Percentiles rank a stretch among this genome's conserved stretches.
These are phyloP conservation scores for Suhomyces kunorum DNA, from an alignment of 1,139 yeast species.

Conservation along the genomic window DNA sequence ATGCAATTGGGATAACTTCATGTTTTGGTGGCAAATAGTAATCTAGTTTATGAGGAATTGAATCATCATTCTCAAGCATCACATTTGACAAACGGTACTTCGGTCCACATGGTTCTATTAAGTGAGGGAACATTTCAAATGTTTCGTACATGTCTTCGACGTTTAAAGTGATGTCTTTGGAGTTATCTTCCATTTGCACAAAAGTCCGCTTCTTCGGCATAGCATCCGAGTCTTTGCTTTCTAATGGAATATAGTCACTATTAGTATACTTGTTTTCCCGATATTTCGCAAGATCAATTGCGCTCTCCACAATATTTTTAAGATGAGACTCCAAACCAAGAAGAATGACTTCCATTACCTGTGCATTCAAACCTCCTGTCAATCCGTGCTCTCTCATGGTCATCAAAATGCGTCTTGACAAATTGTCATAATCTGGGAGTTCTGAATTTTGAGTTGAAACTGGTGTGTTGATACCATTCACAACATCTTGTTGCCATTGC, in stretches of 20 bases:
- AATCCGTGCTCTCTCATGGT: slow-evolving; percentile 89
- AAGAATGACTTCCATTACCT: slow-evolving; percentile 73
- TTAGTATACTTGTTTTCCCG: slow-evolving; percentile 55
- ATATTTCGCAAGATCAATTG: slow-evolving; percentile 70
- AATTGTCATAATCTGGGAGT: slow-evolving; percentile 74
- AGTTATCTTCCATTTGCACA: slow-evolving; percentile 19
- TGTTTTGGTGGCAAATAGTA: slow-evolving; percentile 43
- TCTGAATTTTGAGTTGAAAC: slow-evolving; percentile 77
- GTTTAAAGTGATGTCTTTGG: slow-evolving; percentile 47
- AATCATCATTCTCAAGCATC: slow-evolving; percentile 60
- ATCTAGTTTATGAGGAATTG: slow-evolving; percentile 35
- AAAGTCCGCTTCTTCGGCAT: slow-evolving; percentile 21
- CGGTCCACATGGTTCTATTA: slow-evolving; percentile 70
- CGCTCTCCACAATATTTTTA: slow-evolving; percentile 70
- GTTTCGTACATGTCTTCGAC: slow-evolving; percentile 69
- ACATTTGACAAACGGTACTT: slow-evolving; percentile 51
- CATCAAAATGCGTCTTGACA: slow-evolving; percentile 74
- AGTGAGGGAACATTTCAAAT: slow-evolving; percentile 62
- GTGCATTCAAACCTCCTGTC: slow-evolving; percentile 74
- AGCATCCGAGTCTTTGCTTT: slow-evolving; percentile 6
- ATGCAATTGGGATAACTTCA: slow-evolving; percentile 4
- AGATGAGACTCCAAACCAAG: slow-evolving; percentile 81
- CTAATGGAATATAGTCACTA: slow-evolving; percentile 37
- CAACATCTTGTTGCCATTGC: slow-evolving; percentile 92
- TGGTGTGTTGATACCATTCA: slow-evolving; percentile 86